phyloP scores from a whole-genome alignment of 75 land plant species.

The Sequoiadendron giganteum region DNA sequence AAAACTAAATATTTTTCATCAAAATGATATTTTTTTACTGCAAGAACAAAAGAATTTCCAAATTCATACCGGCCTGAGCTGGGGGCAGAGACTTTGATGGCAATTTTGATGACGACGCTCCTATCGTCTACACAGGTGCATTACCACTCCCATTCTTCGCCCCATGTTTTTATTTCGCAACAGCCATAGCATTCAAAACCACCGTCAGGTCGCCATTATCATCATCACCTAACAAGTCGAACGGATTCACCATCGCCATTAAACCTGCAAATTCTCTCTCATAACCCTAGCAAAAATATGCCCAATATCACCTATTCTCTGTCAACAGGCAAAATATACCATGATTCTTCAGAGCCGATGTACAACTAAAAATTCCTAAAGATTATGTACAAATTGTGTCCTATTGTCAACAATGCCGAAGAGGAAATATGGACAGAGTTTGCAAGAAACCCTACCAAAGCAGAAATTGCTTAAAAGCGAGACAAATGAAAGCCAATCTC shows the following conservation, averaged over 20 bases:
- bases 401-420: no score
- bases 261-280: neutral
- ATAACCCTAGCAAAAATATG: neutral
- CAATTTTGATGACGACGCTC: slow-evolving; percentile 19
- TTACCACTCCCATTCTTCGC: slow-evolving; percentile 6
- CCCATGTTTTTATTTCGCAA: neutral
- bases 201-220: slow-evolving; percentile 49
- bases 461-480: no score
- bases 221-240: slow-evolving; percentile 57
- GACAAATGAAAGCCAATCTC: no score
- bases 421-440: no score
- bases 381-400: no score
- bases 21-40: neutral
- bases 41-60: no score
- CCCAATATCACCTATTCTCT: neutral
- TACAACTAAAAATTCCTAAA: neutral
- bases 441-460: no score
- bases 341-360: neutral
- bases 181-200: slow-evolving; percentile 25
- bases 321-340: neutral
- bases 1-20: neutral
- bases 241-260: slow-evolving; percentile 63
- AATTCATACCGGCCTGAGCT: slow-evolving; percentile 52
- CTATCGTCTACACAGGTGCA: neutral
- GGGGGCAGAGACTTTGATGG: slow-evolving; percentile 68